A percentile compares a stretch with the other conserved stretches of the same genome.
Conservation (phyloP, 2,329 filamentous ascomycete genomes). For the Epichloe aotearoae region DNA sequence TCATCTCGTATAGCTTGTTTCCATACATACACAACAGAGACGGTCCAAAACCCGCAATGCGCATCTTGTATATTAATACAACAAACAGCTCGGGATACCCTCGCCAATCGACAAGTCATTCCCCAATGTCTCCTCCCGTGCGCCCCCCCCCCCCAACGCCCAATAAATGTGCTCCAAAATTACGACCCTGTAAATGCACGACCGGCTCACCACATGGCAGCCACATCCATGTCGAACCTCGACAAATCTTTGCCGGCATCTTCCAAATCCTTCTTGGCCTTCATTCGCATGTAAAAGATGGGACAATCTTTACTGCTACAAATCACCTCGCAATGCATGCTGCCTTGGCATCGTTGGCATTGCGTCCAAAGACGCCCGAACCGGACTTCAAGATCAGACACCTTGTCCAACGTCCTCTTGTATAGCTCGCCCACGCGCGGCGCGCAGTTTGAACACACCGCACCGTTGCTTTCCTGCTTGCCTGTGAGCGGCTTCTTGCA, state of each 20-base stretch:
- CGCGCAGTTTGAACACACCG: conserved; percentile 77
- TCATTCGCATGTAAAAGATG: conserved; percentile 99
- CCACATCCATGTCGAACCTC: conserved; percentile 77
- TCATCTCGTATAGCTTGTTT: too few relatives aligned
- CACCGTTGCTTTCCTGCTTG: conserved; percentile 67
- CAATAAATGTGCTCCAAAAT: neutral
- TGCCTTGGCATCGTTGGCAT: conserved; percentile 23
- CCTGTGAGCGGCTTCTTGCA: conserved; percentile 90
- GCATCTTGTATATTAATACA: neutral
- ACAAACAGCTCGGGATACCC: neutral
- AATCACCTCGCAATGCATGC: conserved; percentile 96
- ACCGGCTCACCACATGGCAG: conserved; percentile 40
- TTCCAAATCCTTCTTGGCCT: conserved; percentile 97
- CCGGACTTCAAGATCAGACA: conserved; percentile 82
- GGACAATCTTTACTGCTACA: conserved; percentile 41
- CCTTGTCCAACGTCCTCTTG: conserved; percentile 75
- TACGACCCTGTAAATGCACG: neutral
- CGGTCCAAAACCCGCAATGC: too few relatives aligned
- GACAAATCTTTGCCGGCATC: conserved; percentile 83
- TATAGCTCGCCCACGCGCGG: conserved; percentile 85
- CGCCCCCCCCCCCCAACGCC: neutral
- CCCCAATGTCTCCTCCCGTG: neutral
- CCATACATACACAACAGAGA: too few relatives aligned
- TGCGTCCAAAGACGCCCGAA: conserved; percentile 42
- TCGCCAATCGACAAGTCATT: neutral